Evolutionary conservation across 2,329 filamentous ascomycete genomes (phyloP).

Genomic region (Aureobasidium sp.): DNA sequence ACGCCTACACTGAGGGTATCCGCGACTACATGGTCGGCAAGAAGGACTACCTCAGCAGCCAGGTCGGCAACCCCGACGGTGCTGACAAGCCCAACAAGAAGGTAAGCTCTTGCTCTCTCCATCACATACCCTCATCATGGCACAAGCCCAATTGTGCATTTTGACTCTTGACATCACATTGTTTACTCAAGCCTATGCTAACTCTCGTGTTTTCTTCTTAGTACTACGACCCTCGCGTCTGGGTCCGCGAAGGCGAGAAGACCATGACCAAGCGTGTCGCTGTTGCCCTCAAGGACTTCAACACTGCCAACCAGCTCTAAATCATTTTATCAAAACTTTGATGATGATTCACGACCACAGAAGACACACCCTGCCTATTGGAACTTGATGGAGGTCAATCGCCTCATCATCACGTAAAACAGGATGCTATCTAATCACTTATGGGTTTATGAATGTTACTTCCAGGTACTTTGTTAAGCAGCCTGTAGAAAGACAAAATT

Average conservation of each 20-base stretch:
- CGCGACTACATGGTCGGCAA: constrained; percentile 91
- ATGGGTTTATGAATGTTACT: constrained; percentile 12
- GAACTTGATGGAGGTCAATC: constrained; percentile 8
- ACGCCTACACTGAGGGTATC: constrained; percentile 84
- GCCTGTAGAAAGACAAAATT: constrained; percentile 9
- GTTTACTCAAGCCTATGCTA: constrained; percentile 4
- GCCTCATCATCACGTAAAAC: constrained; percentile 2
- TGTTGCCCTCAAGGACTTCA: constrained; percentile 85
- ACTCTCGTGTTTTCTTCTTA: constrained; percentile 9
- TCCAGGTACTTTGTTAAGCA: not conserved
- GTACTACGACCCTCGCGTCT: constrained; percentile 70
- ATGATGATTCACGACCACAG: constrained; percentile 3
- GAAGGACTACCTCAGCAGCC: constrained; percentile 82
- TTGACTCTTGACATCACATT: constrained; percentile 20
- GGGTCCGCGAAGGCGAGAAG: constrained; percentile 96
- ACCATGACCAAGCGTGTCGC: constrained; percentile 78
- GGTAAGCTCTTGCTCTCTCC: constrained; percentile 17
- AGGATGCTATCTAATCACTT: not conserved
- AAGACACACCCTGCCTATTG: not conserved
- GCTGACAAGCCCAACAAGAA: constrained; percentile 99
- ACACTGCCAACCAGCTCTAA: constrained; percentile 70
- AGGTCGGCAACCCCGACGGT: constrained; percentile 92
- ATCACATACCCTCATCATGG: not conserved
- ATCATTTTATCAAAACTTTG: not conserved
- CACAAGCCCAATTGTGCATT: too few relatives aligned